phyloP scores from a whole-genome alignment of 2,329 filamentous ascomycete genomes.

The Arthrobotrys sinensis region DNA sequence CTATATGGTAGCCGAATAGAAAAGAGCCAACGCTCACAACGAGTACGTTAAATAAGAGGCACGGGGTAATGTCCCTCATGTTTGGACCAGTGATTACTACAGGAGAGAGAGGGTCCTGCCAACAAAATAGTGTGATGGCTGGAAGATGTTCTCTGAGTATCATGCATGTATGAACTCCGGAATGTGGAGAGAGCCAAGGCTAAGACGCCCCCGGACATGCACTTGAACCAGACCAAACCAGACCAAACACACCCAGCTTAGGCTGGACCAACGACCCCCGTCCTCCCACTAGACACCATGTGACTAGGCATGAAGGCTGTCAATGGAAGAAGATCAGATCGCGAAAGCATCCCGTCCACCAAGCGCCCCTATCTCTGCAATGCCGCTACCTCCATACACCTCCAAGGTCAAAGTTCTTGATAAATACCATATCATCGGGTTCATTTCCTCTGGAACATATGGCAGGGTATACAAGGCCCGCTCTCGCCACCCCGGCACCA shows the following conservation, averaged over 20 bases:
- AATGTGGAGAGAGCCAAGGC: background rate
- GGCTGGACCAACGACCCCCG: background rate
- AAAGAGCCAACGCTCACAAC: slow-evolving; percentile 87
- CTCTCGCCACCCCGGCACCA: slow-evolving; percentile 75
- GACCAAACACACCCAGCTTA: background rate
- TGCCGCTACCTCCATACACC: slow-evolving; percentile 70
- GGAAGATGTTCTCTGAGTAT: too few relatives aligned
- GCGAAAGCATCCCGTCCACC: slow-evolving; percentile 21
- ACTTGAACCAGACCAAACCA: background rate
- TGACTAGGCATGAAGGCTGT: slow-evolving; percentile 38
- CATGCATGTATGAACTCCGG: background rate
- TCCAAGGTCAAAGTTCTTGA: slow-evolving; percentile 91
- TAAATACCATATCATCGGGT: slow-evolving; percentile 95
- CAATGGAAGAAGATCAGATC: slow-evolving; percentile 45
- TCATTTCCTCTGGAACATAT: slow-evolving; percentile 98
- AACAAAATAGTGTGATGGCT: too few relatives aligned
- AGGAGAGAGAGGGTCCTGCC: too few relatives aligned
- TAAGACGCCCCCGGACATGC: too few relatives aligned
- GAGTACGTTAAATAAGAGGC: slow-evolving; percentile 82
- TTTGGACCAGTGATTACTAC: too few relatives aligned
- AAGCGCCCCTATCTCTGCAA: slow-evolving; percentile 28
- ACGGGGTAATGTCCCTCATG: slow-evolving; percentile 75
- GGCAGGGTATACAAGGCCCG: slow-evolving; percentile 94
- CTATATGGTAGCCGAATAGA: slow-evolving; percentile 94
- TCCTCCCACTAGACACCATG: slow-evolving; percentile 7